Evolutionary conservation across 768 basidiomycete genomes (phyloP).

Genomic region (Leccinum obscurum): DNA sequence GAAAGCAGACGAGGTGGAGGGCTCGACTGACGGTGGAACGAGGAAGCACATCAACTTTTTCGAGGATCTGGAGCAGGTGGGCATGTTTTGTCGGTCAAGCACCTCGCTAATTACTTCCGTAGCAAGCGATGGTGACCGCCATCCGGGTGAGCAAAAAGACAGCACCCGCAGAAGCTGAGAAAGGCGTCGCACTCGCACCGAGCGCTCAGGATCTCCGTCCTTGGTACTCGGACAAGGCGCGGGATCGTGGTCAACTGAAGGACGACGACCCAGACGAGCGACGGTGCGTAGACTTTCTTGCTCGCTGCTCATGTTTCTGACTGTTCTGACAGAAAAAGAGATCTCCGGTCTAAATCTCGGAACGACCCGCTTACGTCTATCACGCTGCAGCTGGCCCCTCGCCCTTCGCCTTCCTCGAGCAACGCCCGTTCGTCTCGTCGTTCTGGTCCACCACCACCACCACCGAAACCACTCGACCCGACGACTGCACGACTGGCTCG

Average conservation of each 20-base stretch:
- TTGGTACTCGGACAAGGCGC: too few relatives aligned
- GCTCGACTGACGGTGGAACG: constrained; percentile 19
- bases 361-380: constrained; percentile 78
- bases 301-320: constrained; percentile 1
- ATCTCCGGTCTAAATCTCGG: constrained; percentile 58
- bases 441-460: constrained; percentile 7
- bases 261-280: too few relatives aligned
- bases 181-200: too few relatives aligned
- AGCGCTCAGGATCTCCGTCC: too few relatives aligned
- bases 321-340: constrained; percentile 49
- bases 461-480: constrained; percentile 41
- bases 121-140: constrained; percentile 48
- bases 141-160: constrained; percentile 38
- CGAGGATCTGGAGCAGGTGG: constrained; percentile 74
- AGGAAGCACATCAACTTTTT: constrained; percentile 83
- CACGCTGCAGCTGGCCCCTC: constrained; percentile 58
- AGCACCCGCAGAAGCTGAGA: too few relatives aligned
- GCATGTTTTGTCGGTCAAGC: constrained; percentile 8
- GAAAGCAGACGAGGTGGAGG: constrained; percentile 29
- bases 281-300: too few relatives aligned
- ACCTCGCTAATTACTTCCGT: constrained; percentile 3
- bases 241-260: too few relatives aligned
- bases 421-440: constrained; percentile 14
- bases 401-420: constrained; percentile 18
- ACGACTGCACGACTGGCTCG: constrained; percentile 60